Evolutionary conservation across 192 early-diverging fungal species (phyloP), one percentile per base, ranked within the genome.

Genomic region (Coemansia sp.): DNA sequence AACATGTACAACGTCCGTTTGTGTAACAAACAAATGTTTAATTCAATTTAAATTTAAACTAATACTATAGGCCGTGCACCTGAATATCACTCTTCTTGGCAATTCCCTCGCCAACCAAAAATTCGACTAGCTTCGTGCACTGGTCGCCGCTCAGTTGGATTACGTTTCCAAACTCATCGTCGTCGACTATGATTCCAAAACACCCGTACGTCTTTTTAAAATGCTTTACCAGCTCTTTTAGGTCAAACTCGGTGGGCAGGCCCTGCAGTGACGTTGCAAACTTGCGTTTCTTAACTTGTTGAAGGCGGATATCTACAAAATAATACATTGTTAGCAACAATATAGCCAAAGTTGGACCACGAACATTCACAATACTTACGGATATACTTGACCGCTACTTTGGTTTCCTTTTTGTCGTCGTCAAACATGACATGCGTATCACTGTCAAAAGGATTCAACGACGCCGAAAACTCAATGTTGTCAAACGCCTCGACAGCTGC

Each of bases 111-210:
- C 78, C 65, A 40, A 84, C 78, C 17, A 98, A 83, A 78, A 98
- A 96, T 65, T 86, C 78, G 49, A 76, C 78, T 56, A 95, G 85
- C 74, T 92, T 91, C 42, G 82, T 59, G 65, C 96, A 89, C 75
- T 98, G 95, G 85, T 98, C 95, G 54, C 96, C 96, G 53, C 89
- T 88, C 40, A 98, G 84, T 85, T 98, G 95, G 72, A 98, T 93
- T 60, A 95, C 88, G 54, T 92, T 83, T 21, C 94, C 95, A 60
- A 88, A 78, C 68, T 95, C 91, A 74, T 94, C 89, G 85, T 97
- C 94, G 65, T 93, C 81, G 36, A 96, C 87, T 36, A 98, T 81
- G 14, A 85, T 94, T 38, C 96, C 96, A 83, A 94, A 94, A 85
- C 96, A 98, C 40, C 93, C 94, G 74, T 95, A 96, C 23, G 84